phyloP scores from a whole-genome alignment of 192 early-diverging fungal species.

The Umbelopsis sp. region DNA sequence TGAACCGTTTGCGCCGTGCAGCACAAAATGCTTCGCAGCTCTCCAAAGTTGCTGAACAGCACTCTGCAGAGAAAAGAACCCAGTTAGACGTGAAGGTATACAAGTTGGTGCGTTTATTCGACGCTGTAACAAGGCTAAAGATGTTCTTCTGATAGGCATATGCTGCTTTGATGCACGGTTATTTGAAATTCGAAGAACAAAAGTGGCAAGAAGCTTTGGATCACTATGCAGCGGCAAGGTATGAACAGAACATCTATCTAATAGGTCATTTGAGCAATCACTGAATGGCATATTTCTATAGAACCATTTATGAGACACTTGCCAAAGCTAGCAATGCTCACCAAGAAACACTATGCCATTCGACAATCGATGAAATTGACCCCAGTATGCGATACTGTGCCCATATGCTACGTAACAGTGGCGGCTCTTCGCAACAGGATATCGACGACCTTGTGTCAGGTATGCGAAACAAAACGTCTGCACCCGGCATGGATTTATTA shows the following conservation, averaged over 20 bases:
- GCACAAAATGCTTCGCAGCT: conserved; percentile 53
- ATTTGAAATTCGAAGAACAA: conserved; percentile 68
- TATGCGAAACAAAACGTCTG: conserved; percentile 42
- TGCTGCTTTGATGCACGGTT: conserved; percentile 65
- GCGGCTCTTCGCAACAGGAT: conserved; percentile 41
- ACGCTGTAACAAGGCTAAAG: background rate
- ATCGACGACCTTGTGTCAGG: conserved; percentile 51
- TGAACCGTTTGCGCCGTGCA: conserved; percentile 66
- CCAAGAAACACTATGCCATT: conserved; percentile 65
- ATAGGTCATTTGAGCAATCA: background rate
- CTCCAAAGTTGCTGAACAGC: conserved; percentile 46
- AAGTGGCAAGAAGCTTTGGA: conserved; percentile 68
- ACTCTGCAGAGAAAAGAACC: conserved; percentile 53
- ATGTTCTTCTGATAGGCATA: conserved; percentile 55
- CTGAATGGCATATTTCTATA: conserved; percentile 19
- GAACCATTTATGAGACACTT: conserved; percentile 71
- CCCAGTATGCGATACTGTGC: conserved; percentile 82
- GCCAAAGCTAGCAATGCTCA: conserved; percentile 52
- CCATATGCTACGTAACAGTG: conserved; percentile 61
- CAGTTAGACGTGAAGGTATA: conserved; percentile 59
- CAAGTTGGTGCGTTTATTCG: background rate
- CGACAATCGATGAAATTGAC: conserved; percentile 74
- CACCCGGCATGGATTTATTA: conserved; percentile 50
- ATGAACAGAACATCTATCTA: background rate
- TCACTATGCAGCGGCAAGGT: conserved; percentile 65